Base-by-base conservation (phyloP, 2,329 filamentous ascomycete species). In the Trichoderma sp. region DNA sequence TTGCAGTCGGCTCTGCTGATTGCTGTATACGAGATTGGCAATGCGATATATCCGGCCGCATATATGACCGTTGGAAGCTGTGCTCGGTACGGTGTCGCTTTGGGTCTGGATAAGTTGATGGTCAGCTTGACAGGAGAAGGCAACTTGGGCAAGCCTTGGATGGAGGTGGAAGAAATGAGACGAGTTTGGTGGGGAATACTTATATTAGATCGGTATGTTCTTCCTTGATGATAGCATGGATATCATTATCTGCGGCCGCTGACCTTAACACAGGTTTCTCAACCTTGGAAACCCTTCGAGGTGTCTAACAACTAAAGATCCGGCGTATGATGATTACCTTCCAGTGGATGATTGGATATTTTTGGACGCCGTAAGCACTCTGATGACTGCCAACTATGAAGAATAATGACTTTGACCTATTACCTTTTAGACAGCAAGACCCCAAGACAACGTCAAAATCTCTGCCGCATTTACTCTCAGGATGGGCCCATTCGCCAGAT, bases 111-210 rank as follows among this genome's bases (percentile, higher is more conserved):
- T 54, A 64, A 64, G 46, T 21, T 64, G 30, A 14, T 54, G 32
- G 30, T n/a, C 11, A 49, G 39, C 16, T 34, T 64, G 30, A 54
- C 30, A 4, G 46, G 60, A 39, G 49, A 64, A 4, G 24, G 32
- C 11, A 54, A 39, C 11, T 13, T 26, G 16, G 43, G 43, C 11
- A 52, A 8, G 10, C 59, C 59, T 18, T 61, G 59, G 43, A 61
- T 61, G 59, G 59, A 61, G 37, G 32, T 61, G 16, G 59, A 61
- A n/a, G 59, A 61, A 28, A 61, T 61, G 59, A 52, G 59, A 7
- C 51, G 59, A 24, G 59, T 52, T 11, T 61, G 59, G 59, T 61
- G 59, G 59, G 59, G 59, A 21, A 32, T 61, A 18, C n/a, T 52
- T 6, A 61, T 61, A 24, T 37, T 61, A 7, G 59, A 61, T 51